Evolutionary conservation across 352 stramenopile species (phyloP), one percentile per base, ranked within the genome.

Genomic region (Phytophthora macrochlamydospora): DNA sequence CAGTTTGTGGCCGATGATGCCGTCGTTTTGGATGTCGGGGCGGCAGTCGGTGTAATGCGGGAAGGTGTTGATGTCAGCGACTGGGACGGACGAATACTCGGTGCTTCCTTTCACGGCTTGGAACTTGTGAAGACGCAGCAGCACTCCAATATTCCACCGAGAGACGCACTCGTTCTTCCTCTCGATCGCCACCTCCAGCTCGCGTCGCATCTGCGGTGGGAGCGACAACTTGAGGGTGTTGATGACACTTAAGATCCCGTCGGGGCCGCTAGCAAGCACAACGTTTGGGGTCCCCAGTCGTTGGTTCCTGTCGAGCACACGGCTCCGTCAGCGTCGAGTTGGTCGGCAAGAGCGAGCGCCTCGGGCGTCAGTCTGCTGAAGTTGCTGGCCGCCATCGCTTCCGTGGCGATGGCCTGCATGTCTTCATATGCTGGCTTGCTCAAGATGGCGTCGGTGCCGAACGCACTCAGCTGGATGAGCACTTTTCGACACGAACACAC

Each of bases 21-120:
- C 59, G 35, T 75, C 52, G 28, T 71, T 71, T 29, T 38, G 58
- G 30, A 75, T 69, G 29, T 63, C 56, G 12, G 51, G 54, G 2
- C 61, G 56, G 35, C 67, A 74, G 7, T 74, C 67, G 0, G 62
- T 67, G 37, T 71, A 75, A 29, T 75, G 51, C 4, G 67, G 62
- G 24, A 65, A 75, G 12, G 65, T 71, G n/a, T 52, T 75, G 35
- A 62, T 52, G 43, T 75, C 67, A 2, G 67, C 67, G 13, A 69
- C 57, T 5, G 67, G 54, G 30, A 75, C 54, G 2, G 62, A 71
- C 7, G 67, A 45, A 18, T 75, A 75, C 8, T 67, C 56, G 6
- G 42, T n/a, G 31, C 56, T 71, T 0, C 50, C 37, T 14, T 57
- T 65, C 7, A 67, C 53, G 3, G 46, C 52, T 43, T 75, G 67